Base-by-base conservation (phyloP, 1,284 basidiomycete species). In the Ceratobasidium sp. region DNA sequence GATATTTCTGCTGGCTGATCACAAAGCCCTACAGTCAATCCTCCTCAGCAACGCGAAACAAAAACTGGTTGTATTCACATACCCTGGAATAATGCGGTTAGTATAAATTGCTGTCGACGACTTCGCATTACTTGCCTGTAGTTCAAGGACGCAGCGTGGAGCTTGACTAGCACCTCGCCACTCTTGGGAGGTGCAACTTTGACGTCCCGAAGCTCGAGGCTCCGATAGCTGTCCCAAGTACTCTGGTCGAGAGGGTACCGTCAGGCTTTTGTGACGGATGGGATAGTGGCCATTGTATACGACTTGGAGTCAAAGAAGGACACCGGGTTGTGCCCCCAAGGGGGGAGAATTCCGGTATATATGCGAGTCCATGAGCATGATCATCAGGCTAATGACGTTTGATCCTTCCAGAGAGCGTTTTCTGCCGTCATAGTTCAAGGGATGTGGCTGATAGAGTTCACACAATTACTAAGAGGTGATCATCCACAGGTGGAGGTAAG, bases 171-270 rank as follows among this genome's bases (percentile, higher is more conserved):
- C 11, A 69, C 37, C 44, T 57, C 51, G 4, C 67, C 52, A 19
- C 29, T 67, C n/a, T 9, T 32, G 34, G 65, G 65, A 9, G 43
- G 65, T 3, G 44, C 7, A 17, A 67, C 19, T 32, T 49, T 25
- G 11, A 67, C 65, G 22, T 67, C 65, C 13, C 65, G 43, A 25
- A 67, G 65, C 46, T 44, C 65, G 34, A 67, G 65, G 65, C 65
- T 67, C 46, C 49, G 49, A 25, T 49, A 29, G 56, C 67, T 51
- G 7, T 69, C 43, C 67, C 67, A 69, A n/a, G 51, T 52, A 2
- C 29, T 52, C 22, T n/a, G 34, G 52, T 69, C 52, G 9, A 43
- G 32, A 56, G 67, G 67, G 17, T 32, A 69, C 7, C 67, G 51
- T 51, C 67, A 69, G 4, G 67, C 67, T 51, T 69, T 22, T 9